Evolutionary conservation across 2,329 filamentous ascomycete species (phyloP).

Genomic region (Tolypocladium inflatum): DNA sequence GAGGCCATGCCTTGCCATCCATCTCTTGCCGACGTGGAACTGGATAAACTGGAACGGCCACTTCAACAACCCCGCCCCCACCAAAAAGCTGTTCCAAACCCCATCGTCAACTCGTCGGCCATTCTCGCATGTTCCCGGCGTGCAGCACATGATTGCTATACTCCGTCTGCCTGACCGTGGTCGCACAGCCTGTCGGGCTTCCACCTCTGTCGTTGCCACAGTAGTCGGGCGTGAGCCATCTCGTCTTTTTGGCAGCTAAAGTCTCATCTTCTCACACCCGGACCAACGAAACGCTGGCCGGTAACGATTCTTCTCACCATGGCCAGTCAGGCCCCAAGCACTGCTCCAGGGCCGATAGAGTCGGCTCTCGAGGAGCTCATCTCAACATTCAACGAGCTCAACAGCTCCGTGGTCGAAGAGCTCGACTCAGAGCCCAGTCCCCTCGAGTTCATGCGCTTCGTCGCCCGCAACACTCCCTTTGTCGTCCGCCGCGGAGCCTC

Average conservation of each 20-base stretch:
- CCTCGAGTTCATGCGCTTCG: conserved; percentile 72
- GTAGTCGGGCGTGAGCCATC: too few relatives aligned
- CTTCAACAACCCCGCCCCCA: background rate
- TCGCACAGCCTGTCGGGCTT: background rate
- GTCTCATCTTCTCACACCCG: background rate
- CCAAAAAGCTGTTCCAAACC: background rate
- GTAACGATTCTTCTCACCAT: background rate
- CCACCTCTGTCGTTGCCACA: background rate
- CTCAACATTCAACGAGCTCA: conserved; percentile 64
- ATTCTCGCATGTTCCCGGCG: background rate
- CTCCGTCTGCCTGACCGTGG: background rate
- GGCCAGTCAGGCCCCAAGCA: background rate
- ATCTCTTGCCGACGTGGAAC: background rate
- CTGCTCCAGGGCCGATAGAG: conserved; percentile 1
- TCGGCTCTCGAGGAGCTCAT: conserved; percentile 40
- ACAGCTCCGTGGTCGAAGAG: conserved; percentile 49
- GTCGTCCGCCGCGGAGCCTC: conserved; percentile 54
- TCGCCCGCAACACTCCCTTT: conserved; percentile 66
- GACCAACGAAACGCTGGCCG: background rate
- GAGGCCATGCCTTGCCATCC: too few relatives aligned
- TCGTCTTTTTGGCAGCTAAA: too few relatives aligned
- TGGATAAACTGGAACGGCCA: background rate
- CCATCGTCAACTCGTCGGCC: background rate
- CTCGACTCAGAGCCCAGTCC: conserved; percentile 58
- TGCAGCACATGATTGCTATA: background rate